Conservation (phyloP, 768 basidiomycete species). For the Leccinum boreale region DNA sequence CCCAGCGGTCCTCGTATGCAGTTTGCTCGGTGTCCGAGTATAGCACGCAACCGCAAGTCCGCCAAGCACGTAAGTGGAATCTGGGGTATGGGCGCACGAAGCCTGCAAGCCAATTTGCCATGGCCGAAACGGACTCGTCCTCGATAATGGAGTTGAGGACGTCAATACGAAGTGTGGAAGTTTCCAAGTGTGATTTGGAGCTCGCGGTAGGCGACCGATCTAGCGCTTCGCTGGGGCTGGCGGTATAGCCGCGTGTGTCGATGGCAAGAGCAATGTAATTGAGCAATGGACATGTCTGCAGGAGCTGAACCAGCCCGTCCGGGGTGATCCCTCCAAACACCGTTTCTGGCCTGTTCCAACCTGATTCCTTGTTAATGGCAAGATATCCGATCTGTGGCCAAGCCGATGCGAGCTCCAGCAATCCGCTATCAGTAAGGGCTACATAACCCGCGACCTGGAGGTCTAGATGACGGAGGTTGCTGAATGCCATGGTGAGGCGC, state of each 20-base stretch:
- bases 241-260: background rate
- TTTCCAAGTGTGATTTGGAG: no score
- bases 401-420: background rate
- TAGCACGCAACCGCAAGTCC: no score
- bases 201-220: no score
- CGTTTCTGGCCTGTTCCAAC: background rate
- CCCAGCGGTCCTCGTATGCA: no score
- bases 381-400: background rate
- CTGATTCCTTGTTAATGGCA: background rate
- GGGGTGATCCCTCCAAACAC: background rate
- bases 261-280: background rate
- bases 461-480: background rate
- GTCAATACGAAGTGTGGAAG: no score
- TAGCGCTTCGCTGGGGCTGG: no score
- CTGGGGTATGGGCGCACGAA: no score
- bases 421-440: background rate
- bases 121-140: no score
- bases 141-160: no score
- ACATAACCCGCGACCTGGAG: background rate
- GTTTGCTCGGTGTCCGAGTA: no score
- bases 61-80: no score
- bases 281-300: background rate
- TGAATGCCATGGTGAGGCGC: background rate
- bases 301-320: background rate
- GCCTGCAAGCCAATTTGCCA: no score